phyloP scores from a whole-genome alignment of 179 eudicot genomes.

The Amaranthus tricolor region DNA sequence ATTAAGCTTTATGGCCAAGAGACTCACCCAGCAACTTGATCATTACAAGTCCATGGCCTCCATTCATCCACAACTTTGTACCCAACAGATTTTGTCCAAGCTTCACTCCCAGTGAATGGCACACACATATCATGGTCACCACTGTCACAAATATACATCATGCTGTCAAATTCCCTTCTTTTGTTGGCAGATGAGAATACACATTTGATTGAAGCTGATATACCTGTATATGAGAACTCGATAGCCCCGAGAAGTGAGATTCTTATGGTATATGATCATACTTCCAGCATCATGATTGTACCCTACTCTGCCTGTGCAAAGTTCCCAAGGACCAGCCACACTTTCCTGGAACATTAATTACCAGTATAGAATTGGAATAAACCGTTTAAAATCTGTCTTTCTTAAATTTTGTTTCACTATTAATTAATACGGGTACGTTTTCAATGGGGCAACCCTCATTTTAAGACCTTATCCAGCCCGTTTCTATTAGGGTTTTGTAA shows the following conservation, averaged over 20 bases:
- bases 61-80: constrained; percentile 70
- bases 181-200: neutral
- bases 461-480: no score
- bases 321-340: constrained; percentile 64
- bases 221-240: constrained; percentile 92
- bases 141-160: constrained; percentile 36
- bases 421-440: no score
- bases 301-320: constrained; percentile 59
- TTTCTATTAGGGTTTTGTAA: no score
- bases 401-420: no score
- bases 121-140: constrained; percentile 95
- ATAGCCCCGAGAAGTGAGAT: constrained; percentile 73
- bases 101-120: constrained; percentile 79
- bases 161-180: neutral
- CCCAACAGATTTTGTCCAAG: constrained; percentile 76
- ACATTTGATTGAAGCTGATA: neutral
- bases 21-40: constrained; percentile 73
- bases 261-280: constrained; percentile 89
- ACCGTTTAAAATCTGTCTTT: no score
- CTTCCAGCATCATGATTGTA: constrained; percentile 83
- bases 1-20: neutral
- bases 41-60: constrained; percentile 60
- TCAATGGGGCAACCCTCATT: no score
- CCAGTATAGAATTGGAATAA: neutral
- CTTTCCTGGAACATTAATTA: constrained; percentile 43